These are phyloP conservation scores for Phaeotremella fagi DNA, from an alignment of 768 basidiomycete genomes.

Conservation along the genomic window DNA sequence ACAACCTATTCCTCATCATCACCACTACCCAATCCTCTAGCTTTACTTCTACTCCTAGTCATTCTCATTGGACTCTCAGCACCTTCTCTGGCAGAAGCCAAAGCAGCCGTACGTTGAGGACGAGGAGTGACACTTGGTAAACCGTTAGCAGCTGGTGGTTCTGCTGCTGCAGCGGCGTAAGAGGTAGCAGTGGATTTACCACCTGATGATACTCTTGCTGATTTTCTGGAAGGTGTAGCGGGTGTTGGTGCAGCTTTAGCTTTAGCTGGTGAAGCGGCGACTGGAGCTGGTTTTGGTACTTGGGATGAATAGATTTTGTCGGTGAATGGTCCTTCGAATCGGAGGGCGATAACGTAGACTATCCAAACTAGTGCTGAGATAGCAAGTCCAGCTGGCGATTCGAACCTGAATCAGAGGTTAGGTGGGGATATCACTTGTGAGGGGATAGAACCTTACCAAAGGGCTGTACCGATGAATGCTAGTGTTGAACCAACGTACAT, in stretches of 20 bases:
- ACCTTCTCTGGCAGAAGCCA: conserved; percentile 1
- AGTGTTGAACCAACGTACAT: conserved; percentile 97
- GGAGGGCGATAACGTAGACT: conserved; percentile 75
- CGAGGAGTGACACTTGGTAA: conserved; percentile 8
- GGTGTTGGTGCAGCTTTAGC: background rate
- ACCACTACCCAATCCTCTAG: conserved; percentile 20
- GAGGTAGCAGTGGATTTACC: conserved; percentile 7
- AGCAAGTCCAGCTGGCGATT: conserved; percentile 75
- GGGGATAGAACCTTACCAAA: conserved; percentile 56
- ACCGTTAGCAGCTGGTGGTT: conserved; percentile 10
- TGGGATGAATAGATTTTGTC: conserved; percentile 50
- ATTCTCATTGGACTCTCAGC: conserved; percentile 26
- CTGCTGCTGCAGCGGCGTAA: conserved; percentile 28
- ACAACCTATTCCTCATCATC: conserved; percentile 31
- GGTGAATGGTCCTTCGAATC: conserved; percentile 69
- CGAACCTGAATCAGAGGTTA: conserved; percentile 57
- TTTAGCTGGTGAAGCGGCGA: conserved; percentile 5
- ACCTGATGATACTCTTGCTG: conserved; percentile 6
- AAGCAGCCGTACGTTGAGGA: conserved; percentile 4
- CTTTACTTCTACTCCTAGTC: conserved; percentile 43
- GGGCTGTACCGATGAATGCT: conserved; percentile 76
- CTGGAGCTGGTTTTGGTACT: conserved; percentile 3
- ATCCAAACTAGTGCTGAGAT: conserved; percentile 77
- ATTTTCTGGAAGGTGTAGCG: conserved; percentile 16
- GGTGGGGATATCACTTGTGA: background rate